phyloP scores from a whole-genome alignment of 2,329 filamentous ascomycete species.

The Xylariaceae sp. region DNA sequence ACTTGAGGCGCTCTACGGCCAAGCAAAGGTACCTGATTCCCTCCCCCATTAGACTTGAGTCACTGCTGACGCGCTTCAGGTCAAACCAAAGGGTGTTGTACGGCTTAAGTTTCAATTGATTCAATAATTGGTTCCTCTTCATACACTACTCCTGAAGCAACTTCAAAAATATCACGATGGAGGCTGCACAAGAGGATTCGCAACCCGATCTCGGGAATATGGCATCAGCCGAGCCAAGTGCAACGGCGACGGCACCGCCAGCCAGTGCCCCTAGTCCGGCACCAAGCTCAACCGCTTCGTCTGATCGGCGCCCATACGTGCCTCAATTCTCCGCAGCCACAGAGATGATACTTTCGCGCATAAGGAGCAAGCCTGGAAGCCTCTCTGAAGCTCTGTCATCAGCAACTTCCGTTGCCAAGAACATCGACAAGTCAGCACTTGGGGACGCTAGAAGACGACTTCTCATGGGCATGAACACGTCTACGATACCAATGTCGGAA shows the following conservation, averaged over 20 bases:
- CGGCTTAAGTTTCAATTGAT: no score
- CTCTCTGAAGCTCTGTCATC: constrained; percentile 34
- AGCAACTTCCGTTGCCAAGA: constrained; percentile 27
- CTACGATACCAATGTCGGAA: constrained; percentile 25
- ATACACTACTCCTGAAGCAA: no score
- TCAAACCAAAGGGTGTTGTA: no score
- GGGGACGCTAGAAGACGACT: constrained; percentile 39
- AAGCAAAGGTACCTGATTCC: no score
- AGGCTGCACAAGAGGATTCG: no score
- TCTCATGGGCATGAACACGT: constrained; percentile 37
- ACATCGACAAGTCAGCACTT: constrained; percentile 33
- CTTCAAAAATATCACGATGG: no score
- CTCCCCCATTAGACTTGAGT: no score
- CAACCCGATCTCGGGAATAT: no score
- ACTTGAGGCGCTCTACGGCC: no score
- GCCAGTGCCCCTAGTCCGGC: constrained; percentile 17
- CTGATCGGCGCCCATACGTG: constrained; percentile 29
- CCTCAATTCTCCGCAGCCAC: constrained; percentile 35
- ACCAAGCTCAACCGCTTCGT: constrained; percentile 23
- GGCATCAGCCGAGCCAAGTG: no score
- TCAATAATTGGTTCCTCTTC: no score
- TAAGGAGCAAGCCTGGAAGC: constrained; percentile 33
- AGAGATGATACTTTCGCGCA: constrained; percentile 38
- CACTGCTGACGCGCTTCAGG: no score
- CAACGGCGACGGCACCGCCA: constrained; percentile 2